Percentiles rank a stretch among this genome's conserved stretches.
Evolutionary conservation across 129 eudicot genomes (phyloP).

Genomic region (Flaveria sonorensis): DNA sequence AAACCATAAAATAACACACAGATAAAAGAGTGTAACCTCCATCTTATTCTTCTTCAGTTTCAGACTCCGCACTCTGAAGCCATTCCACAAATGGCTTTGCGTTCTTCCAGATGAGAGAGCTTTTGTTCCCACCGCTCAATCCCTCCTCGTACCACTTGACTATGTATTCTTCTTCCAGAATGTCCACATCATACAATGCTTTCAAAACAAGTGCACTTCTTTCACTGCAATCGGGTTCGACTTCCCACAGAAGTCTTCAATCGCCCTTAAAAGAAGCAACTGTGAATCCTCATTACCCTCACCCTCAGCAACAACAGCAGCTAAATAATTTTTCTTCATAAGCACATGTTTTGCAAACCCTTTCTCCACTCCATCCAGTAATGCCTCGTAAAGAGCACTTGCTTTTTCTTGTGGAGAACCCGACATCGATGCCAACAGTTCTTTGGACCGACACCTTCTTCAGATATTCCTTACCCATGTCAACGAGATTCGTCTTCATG

Average conservation of each 20-base stretch:
- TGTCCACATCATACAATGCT: constrained; percentile 7
- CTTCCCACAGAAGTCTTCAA: constrained; percentile 49
- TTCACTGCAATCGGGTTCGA: not conserved
- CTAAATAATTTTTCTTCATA: constrained; percentile 51
- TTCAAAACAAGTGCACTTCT: not conserved
- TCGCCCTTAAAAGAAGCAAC: constrained; percentile 39
- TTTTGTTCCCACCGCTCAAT: not conserved
- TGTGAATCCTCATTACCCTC: constrained; percentile 52
- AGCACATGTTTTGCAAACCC: constrained; percentile 52
- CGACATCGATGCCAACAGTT: constrained; percentile 39
- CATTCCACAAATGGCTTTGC: constrained; percentile 14
- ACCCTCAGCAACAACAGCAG: constrained; percentile 34
- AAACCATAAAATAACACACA: constrained; percentile 5
- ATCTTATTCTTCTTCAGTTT: constrained; percentile 6
- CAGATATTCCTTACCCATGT: constrained; percentile 38
- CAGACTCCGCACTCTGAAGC: constrained; percentile 11
- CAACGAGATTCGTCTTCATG: constrained; percentile 24
- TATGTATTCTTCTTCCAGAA: not conserved
- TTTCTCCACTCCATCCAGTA: constrained; percentile 53
- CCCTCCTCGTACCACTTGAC: constrained; percentile 17
- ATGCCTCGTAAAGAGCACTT: constrained; percentile 51
- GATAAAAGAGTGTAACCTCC: not conserved
- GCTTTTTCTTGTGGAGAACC: constrained; percentile 44
- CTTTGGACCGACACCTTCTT: constrained; percentile 39
- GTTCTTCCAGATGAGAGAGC: not conserved